Evolutionary conservation across 805 yeast genomes (phyloP), one percentile per base, ranked within the genome.

Genomic region (Myxozyma melibiosi): DNA sequence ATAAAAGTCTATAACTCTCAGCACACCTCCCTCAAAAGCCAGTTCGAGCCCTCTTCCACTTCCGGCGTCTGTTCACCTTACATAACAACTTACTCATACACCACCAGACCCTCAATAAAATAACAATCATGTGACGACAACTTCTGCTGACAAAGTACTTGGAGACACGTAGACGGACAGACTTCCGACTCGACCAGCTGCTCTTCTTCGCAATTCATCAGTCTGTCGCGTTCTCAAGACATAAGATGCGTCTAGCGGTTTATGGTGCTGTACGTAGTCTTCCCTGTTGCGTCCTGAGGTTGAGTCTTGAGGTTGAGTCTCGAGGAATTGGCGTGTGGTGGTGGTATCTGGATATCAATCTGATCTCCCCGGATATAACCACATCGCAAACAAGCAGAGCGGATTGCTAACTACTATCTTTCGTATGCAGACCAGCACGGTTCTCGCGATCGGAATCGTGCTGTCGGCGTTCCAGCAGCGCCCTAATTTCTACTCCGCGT

Each of bases 401-500:
- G 13, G 30, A 45, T 31, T 31, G 37, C 35, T 31, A 14, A 25
- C 7, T 43, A 14, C 39, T 58, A 20, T 50, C 34, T 28, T 16
- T 4, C 14, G 14, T 14, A 8, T 16, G 14, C 31, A 72, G 75
- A 56, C 65, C 4, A 76, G 80, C 57, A 69, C 76, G 37, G 68
- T 69, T 2, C 60, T 74, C 37, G 76, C 77, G 8, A 66, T 64
- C 8, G 66, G 67, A 16, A 75, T 75, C 40, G 67, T 78, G 11
- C 58, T 70, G 31, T 69, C 75, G 22, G 73, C 80, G 6, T 69
- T 80, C 4, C 60, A 64, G 28, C 66, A 65, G n/a, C 70, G 80
- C 42, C 81, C 84, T 14, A 82, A 79, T 66, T 68, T 73, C 58
- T 81, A 76, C 62, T 69, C 80, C 46, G 82, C 80, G 42, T 74